A percentile compares a stretch with the other conserved stretches of the same genome.
Evolutionary conservation across 345 rosid genomes (phyloP).

Genomic region (Pugionium cornutum): DNA sequence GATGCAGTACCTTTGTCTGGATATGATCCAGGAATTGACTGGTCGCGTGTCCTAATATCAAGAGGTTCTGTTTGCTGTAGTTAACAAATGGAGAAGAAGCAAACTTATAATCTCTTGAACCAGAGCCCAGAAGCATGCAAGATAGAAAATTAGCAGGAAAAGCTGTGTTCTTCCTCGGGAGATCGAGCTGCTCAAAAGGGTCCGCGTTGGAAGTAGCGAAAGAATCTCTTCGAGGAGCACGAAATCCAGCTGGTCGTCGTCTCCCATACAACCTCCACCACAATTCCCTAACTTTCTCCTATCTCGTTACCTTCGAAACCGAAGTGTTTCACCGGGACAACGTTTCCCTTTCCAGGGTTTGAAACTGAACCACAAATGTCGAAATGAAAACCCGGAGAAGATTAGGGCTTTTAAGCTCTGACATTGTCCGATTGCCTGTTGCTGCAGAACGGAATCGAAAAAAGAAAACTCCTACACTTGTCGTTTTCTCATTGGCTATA

Average conservation of each 20-base stretch:
- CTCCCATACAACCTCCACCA: conserved; percentile 41
- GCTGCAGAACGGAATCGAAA: conserved; percentile 15
- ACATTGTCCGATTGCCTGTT: conserved; percentile 26
- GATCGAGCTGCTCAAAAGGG: conserved; percentile 93
- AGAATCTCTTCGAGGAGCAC: conserved; percentile 67
- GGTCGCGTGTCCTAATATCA: conserved; percentile 76
- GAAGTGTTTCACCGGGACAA: not conserved
- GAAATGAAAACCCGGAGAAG: conserved; percentile 27
- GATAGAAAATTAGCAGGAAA: not conserved
- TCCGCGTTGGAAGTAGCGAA: conserved; percentile 77
- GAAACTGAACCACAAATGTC: conserved; percentile 15
- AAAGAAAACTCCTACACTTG: conserved; percentile 20
- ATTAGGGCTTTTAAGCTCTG: conserved; percentile 31
- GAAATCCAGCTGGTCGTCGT: conserved; percentile 53
- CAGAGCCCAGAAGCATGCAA: conserved; percentile 11
- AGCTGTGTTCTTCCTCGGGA: conserved; percentile 71
- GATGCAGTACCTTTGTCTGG: conserved; percentile 54
- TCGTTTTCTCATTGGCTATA: not conserved
- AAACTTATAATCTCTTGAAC: conserved; percentile 9
- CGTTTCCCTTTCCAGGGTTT: not conserved
- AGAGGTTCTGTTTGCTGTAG: conserved; percentile 67
- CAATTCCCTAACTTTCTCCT: not conserved
- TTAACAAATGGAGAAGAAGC: conserved; percentile 10
- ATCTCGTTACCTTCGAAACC: conserved; percentile 10
- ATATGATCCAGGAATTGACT: conserved; percentile 57